Evolutionary conservation across 2,329 filamentous ascomycete genomes (phyloP).

Genomic region (Metarhizium robertsii): DNA sequence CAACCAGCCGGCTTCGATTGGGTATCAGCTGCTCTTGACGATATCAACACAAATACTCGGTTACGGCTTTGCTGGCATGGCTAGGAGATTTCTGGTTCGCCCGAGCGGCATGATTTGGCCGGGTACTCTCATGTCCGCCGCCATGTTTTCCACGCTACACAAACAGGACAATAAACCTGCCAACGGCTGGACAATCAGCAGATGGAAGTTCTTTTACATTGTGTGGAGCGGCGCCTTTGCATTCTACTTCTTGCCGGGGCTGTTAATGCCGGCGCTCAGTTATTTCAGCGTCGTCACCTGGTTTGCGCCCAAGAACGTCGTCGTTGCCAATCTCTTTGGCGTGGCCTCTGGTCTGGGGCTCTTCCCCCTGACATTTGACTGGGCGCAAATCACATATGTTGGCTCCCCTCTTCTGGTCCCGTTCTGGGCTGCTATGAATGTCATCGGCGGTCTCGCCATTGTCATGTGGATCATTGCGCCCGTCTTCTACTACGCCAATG

Average conservation of each 20-base stretch:
- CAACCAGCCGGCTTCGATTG: constrained; percentile 65
- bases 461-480: constrained; percentile 83
- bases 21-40: constrained; percentile 74
- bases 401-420: constrained; percentile 76
- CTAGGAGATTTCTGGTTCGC: constrained; percentile 70
- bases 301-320: constrained; percentile 80
- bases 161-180: constrained; percentile 75
- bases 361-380: constrained; percentile 83
- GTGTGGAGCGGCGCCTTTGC: constrained; percentile 62
- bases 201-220: constrained; percentile 75
- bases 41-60: constrained; percentile 81
- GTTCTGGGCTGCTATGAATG: constrained; percentile 81
- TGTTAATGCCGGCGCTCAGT: constrained; percentile 74
- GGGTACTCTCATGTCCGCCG: constrained; percentile 75
- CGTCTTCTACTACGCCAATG: constrained; percentile 70
- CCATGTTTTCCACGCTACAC: constrained; percentile 82
- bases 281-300: constrained; percentile 87
- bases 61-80: constrained; percentile 77
- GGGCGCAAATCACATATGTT: constrained; percentile 83
- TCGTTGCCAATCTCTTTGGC: constrained; percentile 78
- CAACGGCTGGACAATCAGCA: constrained; percentile 72
- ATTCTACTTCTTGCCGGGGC: constrained; percentile 79
- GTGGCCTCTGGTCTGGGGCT: constrained; percentile 76
- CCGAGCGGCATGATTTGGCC: constrained; percentile 91
- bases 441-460: constrained; percentile 67